These are phyloP conservation scores for Carex pumila DNA, from an alignment of 176 grass and related monocot species.

Conservation along the genomic window DNA sequence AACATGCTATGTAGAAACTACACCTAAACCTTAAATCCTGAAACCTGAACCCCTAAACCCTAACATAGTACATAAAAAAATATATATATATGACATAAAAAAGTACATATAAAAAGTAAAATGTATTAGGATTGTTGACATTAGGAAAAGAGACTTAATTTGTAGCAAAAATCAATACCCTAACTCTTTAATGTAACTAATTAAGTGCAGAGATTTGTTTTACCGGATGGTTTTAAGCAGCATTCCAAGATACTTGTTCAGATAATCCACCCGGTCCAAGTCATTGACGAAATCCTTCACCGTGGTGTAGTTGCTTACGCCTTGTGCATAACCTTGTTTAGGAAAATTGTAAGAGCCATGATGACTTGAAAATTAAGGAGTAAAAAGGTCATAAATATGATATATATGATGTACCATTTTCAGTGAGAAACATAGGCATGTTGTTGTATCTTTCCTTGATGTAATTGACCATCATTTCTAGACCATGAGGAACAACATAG, in stretches of 20 bases:
- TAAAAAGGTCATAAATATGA: neutral
- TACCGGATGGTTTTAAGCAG: constrained; percentile 50
- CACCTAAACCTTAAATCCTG: neutral
- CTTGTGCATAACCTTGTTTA: constrained; percentile 48
- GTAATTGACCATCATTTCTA: constrained; percentile 49
- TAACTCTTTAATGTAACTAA: neutral
- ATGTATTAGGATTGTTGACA: neutral
- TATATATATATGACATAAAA: too few species aligned
- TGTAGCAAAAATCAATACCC: neutral
- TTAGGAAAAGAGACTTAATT: too few species aligned
- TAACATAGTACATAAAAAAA: neutral
- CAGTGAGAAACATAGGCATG: constrained; percentile 61
- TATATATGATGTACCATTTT: constrained; percentile 38
- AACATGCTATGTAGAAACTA: constrained; percentile 31
- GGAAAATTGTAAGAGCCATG: neutral
- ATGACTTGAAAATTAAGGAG: neutral
- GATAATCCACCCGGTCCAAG: constrained; percentile 31
- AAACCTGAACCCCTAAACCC: too few species aligned
- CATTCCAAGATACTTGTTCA: constrained; percentile 42
- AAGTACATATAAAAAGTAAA: neutral
- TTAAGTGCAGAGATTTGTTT: neutral
- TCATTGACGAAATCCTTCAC: constrained; percentile 46
- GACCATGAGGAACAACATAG: constrained; percentile 46
- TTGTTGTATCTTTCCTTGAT: constrained; percentile 69
- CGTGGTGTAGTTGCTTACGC: neutral